These are phyloP conservation scores for Actinomortierella wolfii DNA, from an alignment of 371 early-diverging fungal species.

Conservation along the genomic window DNA sequence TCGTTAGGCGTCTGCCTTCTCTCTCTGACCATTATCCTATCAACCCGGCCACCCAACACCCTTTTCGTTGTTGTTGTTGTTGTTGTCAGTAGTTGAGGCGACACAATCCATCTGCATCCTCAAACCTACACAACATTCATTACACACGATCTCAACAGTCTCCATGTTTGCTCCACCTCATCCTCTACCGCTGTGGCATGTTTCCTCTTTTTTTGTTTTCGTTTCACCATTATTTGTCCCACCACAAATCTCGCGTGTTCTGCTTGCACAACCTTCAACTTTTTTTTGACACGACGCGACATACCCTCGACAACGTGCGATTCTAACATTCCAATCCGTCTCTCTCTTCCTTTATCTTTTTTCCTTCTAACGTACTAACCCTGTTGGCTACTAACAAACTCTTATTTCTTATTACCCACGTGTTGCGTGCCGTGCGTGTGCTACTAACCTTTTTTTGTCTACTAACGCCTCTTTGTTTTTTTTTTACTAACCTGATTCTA, in stretches of 20 bases:
- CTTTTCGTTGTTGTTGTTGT: too few relatives aligned
- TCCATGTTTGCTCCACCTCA: constrained; percentile 1
- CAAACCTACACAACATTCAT: too few relatives aligned
- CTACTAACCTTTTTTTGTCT: neutral
- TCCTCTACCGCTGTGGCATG: constrained; percentile 7
- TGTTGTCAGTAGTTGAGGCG: too few relatives aligned
- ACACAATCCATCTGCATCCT: too few relatives aligned
- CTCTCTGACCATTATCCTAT: too few relatives aligned
- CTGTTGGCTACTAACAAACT: neutral
- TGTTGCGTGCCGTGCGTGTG: neutral
- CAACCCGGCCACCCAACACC: too few relatives aligned
- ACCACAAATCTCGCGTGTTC: too few relatives aligned
- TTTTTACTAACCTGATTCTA: neutral
- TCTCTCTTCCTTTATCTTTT: neutral
- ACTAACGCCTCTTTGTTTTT: neutral
- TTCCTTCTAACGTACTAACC: neutral
- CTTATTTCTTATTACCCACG: neutral
- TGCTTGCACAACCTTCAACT: neutral
- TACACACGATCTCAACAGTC: too few relatives aligned
- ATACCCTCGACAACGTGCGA: too few relatives aligned
- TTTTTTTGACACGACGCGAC: too few relatives aligned
- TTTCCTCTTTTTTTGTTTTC: constrained; percentile 7
- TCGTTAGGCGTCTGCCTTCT: too few relatives aligned
- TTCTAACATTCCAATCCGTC: neutral
- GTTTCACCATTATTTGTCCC: neutral